These are phyloP conservation scores for Xylaria sp. DNA, from an alignment of 2,329 filamentous ascomycete genomes.

Conservation along the genomic window DNA sequence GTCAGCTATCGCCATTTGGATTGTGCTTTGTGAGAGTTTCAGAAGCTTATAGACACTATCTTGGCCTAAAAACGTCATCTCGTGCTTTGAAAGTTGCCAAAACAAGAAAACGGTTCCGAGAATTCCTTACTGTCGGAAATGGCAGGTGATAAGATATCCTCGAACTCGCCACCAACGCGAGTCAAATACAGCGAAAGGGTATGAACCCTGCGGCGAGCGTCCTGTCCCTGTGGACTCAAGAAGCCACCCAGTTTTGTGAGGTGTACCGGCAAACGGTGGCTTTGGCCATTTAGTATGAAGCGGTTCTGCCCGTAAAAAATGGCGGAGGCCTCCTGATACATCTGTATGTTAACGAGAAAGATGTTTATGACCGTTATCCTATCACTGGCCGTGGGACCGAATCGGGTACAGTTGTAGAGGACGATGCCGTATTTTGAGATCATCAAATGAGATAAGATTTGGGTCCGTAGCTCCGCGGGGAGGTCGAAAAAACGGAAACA, in stretches of 20 bases:
- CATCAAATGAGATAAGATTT: constrained; percentile 44
- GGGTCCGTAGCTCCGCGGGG: constrained; percentile 44
- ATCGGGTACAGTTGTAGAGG: constrained; percentile 41
- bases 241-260: constrained; percentile 46
- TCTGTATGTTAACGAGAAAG: constrained; percentile 47
- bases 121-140: constrained; percentile 43
- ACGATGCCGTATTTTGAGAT: constrained; percentile 41
- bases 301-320: constrained; percentile 47
- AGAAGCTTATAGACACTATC: neutral
- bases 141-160: constrained; percentile 42
- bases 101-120: neutral
- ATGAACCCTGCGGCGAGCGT: constrained; percentile 46
- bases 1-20: neutral
- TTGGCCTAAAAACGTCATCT: neutral
- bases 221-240: constrained; percentile 43
- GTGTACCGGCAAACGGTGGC: constrained; percentile 43
- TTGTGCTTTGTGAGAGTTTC: neutral
- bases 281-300: constrained; percentile 46
- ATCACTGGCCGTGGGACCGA: constrained; percentile 30
- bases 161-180: constrained; percentile 47
- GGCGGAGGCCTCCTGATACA: constrained; percentile 48
- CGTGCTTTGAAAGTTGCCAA: neutral
- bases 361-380: constrained; percentile 36
- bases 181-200: constrained; percentile 43
- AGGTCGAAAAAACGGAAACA: constrained; percentile 48